Conservation (phyloP, 441 rosid genomes). For the Adansonia rubrostipa region DNA sequence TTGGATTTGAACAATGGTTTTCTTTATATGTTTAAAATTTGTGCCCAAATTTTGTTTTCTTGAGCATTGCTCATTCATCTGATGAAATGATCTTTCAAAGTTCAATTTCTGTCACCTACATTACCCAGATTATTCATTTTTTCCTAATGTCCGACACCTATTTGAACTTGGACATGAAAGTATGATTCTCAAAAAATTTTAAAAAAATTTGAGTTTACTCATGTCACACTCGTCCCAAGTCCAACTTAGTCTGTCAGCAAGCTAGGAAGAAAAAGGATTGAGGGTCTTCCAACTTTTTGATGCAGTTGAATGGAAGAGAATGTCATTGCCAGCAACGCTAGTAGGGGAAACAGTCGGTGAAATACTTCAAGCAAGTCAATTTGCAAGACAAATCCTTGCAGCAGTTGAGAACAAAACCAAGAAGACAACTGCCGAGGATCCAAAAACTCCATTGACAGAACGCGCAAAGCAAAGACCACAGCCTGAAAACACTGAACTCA, state of each 20-base stretch:
- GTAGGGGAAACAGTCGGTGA: conserved; percentile 1
- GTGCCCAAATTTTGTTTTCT: not conserved
- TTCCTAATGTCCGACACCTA: too few species aligned
- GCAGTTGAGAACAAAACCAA: not conserved
- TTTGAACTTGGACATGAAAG: too few species aligned
- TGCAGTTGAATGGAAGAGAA: conserved; percentile 2
- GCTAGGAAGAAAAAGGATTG: not conserved
- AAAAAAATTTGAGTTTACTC: too few species aligned
- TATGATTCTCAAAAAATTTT: too few species aligned
- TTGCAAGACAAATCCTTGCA: not conserved
- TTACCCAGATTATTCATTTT: too few species aligned
- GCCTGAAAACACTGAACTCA: not conserved
- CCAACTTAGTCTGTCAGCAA: too few species aligned
- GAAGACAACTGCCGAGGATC: not conserved
- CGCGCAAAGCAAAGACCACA: not conserved
- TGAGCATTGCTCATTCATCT: not conserved
- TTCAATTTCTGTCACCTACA: too few species aligned
- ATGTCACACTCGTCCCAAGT: too few species aligned
- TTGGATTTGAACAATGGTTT: not conserved
- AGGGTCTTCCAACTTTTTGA: not conserved
- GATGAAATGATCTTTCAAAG: not conserved
- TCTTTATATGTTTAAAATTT: not conserved
- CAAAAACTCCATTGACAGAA: not conserved
- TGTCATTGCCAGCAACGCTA: conserved; percentile 7
- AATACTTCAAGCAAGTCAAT: conserved; percentile 8